phyloP scores from a whole-genome alignment of 2,329 filamentous ascomycete species.

The Alternaria triticina region DNA sequence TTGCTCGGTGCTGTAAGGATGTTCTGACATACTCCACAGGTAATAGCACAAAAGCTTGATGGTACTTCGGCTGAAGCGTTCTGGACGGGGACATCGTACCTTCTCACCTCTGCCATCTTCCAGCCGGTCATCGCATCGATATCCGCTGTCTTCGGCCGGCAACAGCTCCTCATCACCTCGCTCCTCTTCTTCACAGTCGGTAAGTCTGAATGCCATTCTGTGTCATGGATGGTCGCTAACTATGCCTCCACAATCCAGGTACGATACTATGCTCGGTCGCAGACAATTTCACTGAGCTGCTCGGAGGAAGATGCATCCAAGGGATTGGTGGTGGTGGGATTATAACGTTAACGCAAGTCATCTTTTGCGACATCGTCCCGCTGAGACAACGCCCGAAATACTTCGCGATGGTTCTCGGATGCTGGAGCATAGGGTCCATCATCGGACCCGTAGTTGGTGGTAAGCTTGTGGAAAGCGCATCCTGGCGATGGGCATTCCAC shows the following conservation, averaged over 20 bases:
- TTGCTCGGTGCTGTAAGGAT: background rate
- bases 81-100: slow-evolving; percentile 74
- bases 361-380: slow-evolving; percentile 55
- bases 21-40: slow-evolving; percentile 14
- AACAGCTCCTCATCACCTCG: slow-evolving; percentile 45
- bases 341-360: slow-evolving; percentile 50
- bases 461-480: slow-evolving; percentile 57
- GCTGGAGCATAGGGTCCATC: slow-evolving; percentile 63
- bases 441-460: slow-evolving; percentile 58
- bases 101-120: slow-evolving; percentile 69
- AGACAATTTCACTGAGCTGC: slow-evolving; percentile 40
- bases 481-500: slow-evolving; percentile 70
- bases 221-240: background rate
- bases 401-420: slow-evolving; percentile 45
- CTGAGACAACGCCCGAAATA: slow-evolving; percentile 51
- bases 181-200: slow-evolving; percentile 57
- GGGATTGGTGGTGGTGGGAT: slow-evolving; percentile 51
- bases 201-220: background rate
- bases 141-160: slow-evolving; percentile 59
- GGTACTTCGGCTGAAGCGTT: slow-evolving; percentile 60
- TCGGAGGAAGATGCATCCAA: slow-evolving; percentile 46
- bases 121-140: slow-evolving; percentile 56
- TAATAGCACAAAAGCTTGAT: slow-evolving; percentile 31
- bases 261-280: slow-evolving; percentile 53
- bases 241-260: background rate